Evolutionary conservation across 1,284 basidiomycete species (phyloP).

Genomic region (Sanguinoderma infundibulare): DNA sequence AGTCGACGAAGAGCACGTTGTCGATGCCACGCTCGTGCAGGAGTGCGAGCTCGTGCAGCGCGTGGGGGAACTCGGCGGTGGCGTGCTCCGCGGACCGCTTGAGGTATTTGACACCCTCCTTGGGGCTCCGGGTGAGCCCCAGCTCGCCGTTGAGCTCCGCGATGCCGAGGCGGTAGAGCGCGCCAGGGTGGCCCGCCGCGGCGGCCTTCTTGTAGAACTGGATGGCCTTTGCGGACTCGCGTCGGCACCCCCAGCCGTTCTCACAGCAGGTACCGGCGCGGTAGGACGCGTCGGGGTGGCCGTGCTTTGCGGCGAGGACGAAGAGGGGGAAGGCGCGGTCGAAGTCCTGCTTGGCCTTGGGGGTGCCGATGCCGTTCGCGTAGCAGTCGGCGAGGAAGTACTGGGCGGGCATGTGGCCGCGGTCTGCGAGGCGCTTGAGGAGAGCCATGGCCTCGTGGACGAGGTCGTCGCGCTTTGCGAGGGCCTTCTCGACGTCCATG

Average conservation of each 20-base stretch:
- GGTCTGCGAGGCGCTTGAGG: slow-evolving; percentile 89
- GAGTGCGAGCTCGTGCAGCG: slow-evolving; percentile 93
- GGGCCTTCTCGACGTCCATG: slow-evolving; percentile 79
- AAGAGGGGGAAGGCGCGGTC: slow-evolving; percentile 97
- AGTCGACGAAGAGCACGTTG: slow-evolving; percentile 96
- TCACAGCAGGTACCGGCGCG: slow-evolving; percentile 98
- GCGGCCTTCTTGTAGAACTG: slow-evolving; percentile 95
- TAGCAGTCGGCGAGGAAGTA: slow-evolving; percentile 99
- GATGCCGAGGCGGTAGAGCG: slow-evolving; percentile 96
- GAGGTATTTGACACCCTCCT: slow-evolving; percentile 98
- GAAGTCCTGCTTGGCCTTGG: slow-evolving; percentile 91
- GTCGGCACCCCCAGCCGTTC: slow-evolving; percentile 97
- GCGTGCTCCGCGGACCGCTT: slow-evolving; percentile 96
- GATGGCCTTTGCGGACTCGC: slow-evolving; percentile 91
- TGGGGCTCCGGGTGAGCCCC: slow-evolving; percentile 83
- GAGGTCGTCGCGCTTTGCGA: slow-evolving; percentile 85
- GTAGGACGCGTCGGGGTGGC: slow-evolving; percentile 96
- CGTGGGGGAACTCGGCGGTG: slow-evolving; percentile 95
- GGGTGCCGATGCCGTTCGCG: slow-evolving; percentile 94
- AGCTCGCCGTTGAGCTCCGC: slow-evolving; percentile 97
- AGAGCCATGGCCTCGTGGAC: slow-evolving; percentile 86
- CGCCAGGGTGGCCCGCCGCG: slow-evolving; percentile 89
- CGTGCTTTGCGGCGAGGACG: slow-evolving; percentile 95
- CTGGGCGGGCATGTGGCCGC: slow-evolving; percentile 93
- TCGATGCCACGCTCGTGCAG: slow-evolving; percentile 95